Percentiles rank a stretch among this genome's conserved stretches.
phyloP scores from a whole-genome alignment of 2,329 filamentous ascomycete species.

The Fusarium euwallaceae region DNA sequence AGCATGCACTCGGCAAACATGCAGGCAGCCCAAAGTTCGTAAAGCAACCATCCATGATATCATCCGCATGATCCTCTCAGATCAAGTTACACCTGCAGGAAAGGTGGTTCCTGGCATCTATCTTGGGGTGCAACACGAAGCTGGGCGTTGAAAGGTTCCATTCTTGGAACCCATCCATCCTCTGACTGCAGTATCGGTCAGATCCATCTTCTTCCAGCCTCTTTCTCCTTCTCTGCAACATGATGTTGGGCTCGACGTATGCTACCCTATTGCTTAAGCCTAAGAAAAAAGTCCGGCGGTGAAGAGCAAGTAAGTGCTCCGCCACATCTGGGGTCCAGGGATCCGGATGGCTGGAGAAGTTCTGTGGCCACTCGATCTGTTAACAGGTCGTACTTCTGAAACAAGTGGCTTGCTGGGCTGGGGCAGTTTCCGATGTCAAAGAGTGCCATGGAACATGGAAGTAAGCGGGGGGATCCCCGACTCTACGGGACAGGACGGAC shows the following conservation, averaged over 20 bases:
- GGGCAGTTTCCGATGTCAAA: constrained; percentile 28
- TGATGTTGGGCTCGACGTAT: constrained; percentile 11
- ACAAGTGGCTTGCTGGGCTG: constrained; percentile 46
- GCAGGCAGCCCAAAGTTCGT: constrained; percentile 25
- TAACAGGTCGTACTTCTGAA: constrained; percentile 38
- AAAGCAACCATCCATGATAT: constrained; percentile 39
- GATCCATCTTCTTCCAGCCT: background rate
- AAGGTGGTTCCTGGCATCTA: constrained; percentile 8
- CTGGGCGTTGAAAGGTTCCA: constrained; percentile 8
- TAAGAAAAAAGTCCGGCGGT: constrained; percentile 31
- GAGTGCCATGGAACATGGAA: background rate
- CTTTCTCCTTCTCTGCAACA: background rate
- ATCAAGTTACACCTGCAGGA: constrained; percentile 40
- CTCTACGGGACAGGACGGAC: constrained; percentile 29
- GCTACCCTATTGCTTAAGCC: background rate
- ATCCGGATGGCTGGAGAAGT: constrained; percentile 21
- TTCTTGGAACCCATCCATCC: constrained; percentile 12
- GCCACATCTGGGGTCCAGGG: constrained; percentile 35
- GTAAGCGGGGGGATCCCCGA: constrained; percentile 29
- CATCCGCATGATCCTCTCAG: constrained; percentile 36
- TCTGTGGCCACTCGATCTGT: constrained; percentile 40
- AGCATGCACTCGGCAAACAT: constrained; percentile 40
- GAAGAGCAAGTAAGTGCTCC: constrained; percentile 32
- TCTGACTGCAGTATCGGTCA: background rate
- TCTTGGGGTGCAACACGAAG: constrained; percentile 15